phyloP scores from a whole-genome alignment of 2,329 filamentous ascomycete genomes.

The Coleophoma eucalyptorum region DNA sequence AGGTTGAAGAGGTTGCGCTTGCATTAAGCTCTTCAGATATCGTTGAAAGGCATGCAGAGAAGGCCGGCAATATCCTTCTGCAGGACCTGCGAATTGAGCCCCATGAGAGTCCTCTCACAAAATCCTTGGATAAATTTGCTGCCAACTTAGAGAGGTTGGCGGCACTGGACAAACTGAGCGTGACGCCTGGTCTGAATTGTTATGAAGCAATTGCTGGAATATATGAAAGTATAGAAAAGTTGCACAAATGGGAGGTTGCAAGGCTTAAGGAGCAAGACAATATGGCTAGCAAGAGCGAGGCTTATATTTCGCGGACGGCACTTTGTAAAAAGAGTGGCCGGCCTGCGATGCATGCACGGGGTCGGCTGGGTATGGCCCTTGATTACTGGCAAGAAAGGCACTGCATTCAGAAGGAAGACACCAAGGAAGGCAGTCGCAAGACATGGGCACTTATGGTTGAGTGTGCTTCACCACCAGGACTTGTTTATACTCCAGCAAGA shows the following conservation, averaged over 20 bases:
- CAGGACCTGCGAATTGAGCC: constrained; percentile 57
- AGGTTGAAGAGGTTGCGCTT: constrained; percentile 60
- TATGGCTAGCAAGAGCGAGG: constrained; percentile 40
- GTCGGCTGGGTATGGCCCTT: constrained; percentile 64
- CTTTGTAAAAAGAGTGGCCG: constrained; percentile 68
- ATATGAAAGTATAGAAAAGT: constrained; percentile 62
- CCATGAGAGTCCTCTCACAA: constrained; percentile 62
- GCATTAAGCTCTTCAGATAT: constrained; percentile 52
- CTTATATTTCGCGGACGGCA: constrained; percentile 23
- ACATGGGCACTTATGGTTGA: constrained; percentile 68
- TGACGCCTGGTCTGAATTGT: constrained; percentile 65
- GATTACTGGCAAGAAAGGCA: constrained; percentile 73
- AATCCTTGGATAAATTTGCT: constrained; percentile 67
- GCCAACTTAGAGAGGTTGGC: constrained; percentile 68
- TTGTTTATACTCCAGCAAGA: constrained; percentile 56
- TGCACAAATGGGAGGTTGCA: constrained; percentile 69
- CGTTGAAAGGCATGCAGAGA: constrained; percentile 55
- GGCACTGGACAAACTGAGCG: constrained; percentile 67
- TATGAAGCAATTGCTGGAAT: constrained; percentile 74
- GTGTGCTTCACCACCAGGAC: constrained; percentile 46
- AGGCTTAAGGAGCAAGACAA: constrained; percentile 47
- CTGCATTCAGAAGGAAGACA: constrained; percentile 34
- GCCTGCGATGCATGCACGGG: constrained; percentile 66
- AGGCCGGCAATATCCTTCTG: constrained; percentile 62
- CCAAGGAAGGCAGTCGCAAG: constrained; percentile 24